These are phyloP conservation scores for Cryptococcus wingfieldii DNA, from an alignment of 1,284 basidiomycete species.

Conservation along the genomic window DNA sequence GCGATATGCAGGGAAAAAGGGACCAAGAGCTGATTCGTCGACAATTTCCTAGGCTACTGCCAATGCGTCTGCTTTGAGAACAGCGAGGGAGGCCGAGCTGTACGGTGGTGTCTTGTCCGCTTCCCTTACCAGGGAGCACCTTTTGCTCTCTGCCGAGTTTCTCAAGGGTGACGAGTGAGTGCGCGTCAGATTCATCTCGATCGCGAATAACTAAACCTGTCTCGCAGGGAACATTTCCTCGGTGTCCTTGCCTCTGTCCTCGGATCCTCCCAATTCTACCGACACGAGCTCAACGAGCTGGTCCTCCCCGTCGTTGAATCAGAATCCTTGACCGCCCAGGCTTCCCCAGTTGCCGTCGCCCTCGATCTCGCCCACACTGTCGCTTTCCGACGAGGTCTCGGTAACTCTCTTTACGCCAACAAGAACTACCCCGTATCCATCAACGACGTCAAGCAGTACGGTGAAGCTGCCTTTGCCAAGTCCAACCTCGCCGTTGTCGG, in stretches of 20 bases:
- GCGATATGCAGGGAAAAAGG: background rate
- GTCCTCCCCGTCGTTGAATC: constrained; percentile 70
- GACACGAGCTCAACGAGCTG: constrained; percentile 80
- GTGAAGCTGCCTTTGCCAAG: constrained; percentile 65
- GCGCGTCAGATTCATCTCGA: background rate
- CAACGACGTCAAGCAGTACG: constrained; percentile 66
- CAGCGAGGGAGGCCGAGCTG: constrained; percentile 87
- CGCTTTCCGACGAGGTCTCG: constrained; percentile 87
- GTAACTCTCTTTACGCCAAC: constrained; percentile 76
- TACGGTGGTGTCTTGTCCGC: constrained; percentile 90
- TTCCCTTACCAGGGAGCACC: constrained; percentile 80
- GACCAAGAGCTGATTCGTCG: background rate
- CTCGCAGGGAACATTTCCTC: constrained; percentile 71
- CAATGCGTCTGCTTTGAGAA: constrained; percentile 81
- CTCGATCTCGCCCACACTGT: constrained; percentile 75
- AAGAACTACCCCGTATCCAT: constrained; percentile 63
- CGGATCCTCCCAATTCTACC: constrained; percentile 73
- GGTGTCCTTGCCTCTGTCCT: constrained; percentile 78
- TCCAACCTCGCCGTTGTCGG: constrained; percentile 80
- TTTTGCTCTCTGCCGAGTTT: constrained; percentile 91
- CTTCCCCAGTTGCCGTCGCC: constrained; percentile 58
- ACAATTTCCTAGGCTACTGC: constrained; percentile 59
- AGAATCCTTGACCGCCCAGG: constrained; percentile 63
- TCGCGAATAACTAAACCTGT: background rate
- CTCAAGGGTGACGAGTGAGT: constrained; percentile 93